Evolutionary conservation across 2,329 filamentous ascomycete genomes (phyloP).

Genomic region (Aureobasidium sp.): DNA sequence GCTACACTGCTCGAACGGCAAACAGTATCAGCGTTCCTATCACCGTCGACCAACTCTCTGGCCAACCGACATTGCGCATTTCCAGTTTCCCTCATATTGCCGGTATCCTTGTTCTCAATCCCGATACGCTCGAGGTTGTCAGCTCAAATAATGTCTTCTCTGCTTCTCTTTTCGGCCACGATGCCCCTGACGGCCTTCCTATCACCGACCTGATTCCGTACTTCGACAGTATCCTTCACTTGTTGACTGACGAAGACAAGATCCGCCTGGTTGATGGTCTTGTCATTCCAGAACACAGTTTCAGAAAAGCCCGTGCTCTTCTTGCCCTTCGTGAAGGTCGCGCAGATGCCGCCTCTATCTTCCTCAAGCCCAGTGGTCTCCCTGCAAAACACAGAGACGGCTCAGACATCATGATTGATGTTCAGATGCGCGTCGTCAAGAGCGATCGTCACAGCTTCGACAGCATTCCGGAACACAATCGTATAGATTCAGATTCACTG

Average conservation of each 20-base stretch:
- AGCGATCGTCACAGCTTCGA: conserved; percentile 64
- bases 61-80: conserved; percentile 66
- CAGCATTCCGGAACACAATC: conserved; percentile 54
- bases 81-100: conserved; percentile 97
- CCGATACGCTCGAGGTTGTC: conserved; percentile 68
- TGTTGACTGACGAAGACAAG: conserved; percentile 80
- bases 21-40: conserved; percentile 77
- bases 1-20: conserved; percentile 77
- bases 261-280: conserved; percentile 84
- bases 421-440: conserved; percentile 93
- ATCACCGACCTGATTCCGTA: conserved; percentile 77
- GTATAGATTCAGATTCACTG: conserved; percentile 37
- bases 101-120: conserved; percentile 88
- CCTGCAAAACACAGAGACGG: conserved; percentile 85
- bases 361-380: conserved; percentile 77
- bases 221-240: conserved; percentile 75
- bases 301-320: conserved; percentile 79
- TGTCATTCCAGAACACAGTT: conserved; percentile 92
- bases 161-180: conserved; percentile 82
- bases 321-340: conserved; percentile 77
- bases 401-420: conserved; percentile 84
- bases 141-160: conserved; percentile 96
- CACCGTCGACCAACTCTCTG: conserved; percentile 66
- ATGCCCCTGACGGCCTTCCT: conserved; percentile 70
- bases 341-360: conserved; percentile 66